Evolutionary conservation across 116 monocot species (phyloP).

Genomic region (Trichopus zeylanicus): DNA sequence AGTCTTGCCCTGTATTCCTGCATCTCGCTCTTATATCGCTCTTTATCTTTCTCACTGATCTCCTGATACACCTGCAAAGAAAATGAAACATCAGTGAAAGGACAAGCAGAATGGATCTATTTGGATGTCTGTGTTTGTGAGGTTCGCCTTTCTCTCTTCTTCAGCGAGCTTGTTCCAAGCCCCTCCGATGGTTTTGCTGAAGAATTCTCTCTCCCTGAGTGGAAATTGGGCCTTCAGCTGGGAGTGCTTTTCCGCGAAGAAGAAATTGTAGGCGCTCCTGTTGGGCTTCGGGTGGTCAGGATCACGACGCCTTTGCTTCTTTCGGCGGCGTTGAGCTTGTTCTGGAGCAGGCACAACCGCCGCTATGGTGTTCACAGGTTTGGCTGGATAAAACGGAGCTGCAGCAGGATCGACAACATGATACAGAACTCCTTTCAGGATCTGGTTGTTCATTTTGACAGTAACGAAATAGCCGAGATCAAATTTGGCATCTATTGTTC

Average conservation of each 20-base stretch:
- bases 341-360: not conserved
- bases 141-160: conserved; percentile 37
- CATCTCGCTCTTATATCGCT: conserved; percentile 46
- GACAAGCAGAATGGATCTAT: not conserved
- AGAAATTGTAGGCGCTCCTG: conserved; percentile 72
- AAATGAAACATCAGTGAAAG: not conserved
- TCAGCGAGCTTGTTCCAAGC: conserved; percentile 46
- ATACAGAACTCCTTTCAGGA: conserved; percentile 51
- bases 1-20: conserved; percentile 32
- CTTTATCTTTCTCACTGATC: conserved; percentile 39
- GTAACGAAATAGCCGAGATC: conserved; percentile 67
- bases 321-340: conserved; percentile 8
- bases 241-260: conserved; percentile 51
- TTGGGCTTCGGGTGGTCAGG: conserved; percentile 54
- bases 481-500: conserved; percentile 63
- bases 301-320: conserved; percentile 24
- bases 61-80: conserved; percentile 36
- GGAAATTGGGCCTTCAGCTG: conserved; percentile 36
- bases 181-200: conserved; percentile 58
- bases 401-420: conserved; percentile 10
- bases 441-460: conserved; percentile 36
- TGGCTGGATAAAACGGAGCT: too few relatives aligned
- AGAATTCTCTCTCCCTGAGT: conserved; percentile 40
- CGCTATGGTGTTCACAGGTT: conserved; percentile 3
- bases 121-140: not conserved